Percentiles rank a stretch among this genome's conserved stretches.
These are phyloP conservation scores for Remersonia thermophila DNA, from an alignment of 2,329 filamentous ascomycete species.

Conservation along the genomic window DNA sequence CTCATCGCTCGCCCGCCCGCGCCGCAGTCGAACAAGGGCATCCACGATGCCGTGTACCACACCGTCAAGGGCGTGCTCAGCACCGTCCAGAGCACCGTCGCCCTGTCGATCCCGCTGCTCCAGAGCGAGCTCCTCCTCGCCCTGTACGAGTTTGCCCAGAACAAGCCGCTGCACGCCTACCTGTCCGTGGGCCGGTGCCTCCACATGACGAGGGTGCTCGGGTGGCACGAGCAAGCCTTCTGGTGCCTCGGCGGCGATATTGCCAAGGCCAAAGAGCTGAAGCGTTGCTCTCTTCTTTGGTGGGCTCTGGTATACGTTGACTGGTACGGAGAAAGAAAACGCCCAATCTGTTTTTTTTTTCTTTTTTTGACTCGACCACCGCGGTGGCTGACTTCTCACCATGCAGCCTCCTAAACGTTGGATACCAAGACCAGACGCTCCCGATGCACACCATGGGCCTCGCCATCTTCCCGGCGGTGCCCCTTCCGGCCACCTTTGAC, in stretches of 20 bases:
- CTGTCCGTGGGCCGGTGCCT: constrained; percentile 19
- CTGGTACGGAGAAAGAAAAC: constrained; percentile 12
- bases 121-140: constrained; percentile 20
- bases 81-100: constrained; percentile 17
- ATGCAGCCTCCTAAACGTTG: constrained; percentile 17
- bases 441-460: constrained; percentile 15
- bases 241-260: constrained; percentile 17
- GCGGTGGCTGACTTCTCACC: too few species aligned
- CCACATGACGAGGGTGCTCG: constrained; percentile 19
- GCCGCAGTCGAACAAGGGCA: constrained; percentile 6
- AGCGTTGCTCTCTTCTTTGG: constrained; percentile 21
- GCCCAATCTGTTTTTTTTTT: too few species aligned
- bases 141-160: constrained; percentile 20
- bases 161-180: constrained; percentile 21
- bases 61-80: constrained; percentile 18
- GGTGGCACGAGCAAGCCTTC: constrained; percentile 18
- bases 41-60: too few species aligned
- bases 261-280: constrained; percentile 15
- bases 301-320: constrained; percentile 22
- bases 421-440: constrained; percentile 17
- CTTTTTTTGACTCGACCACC: too few species aligned
- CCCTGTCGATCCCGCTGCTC: constrained; percentile 16
- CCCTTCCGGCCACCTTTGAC: constrained; percentile 18
- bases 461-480: constrained; percentile 15
- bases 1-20: constrained; percentile 16